A percentile compares a stretch with the other conserved stretches of the same genome.
Conservation (phyloP, 2,329 filamentous ascomycete species). For the Lachnellula arida region DNA sequence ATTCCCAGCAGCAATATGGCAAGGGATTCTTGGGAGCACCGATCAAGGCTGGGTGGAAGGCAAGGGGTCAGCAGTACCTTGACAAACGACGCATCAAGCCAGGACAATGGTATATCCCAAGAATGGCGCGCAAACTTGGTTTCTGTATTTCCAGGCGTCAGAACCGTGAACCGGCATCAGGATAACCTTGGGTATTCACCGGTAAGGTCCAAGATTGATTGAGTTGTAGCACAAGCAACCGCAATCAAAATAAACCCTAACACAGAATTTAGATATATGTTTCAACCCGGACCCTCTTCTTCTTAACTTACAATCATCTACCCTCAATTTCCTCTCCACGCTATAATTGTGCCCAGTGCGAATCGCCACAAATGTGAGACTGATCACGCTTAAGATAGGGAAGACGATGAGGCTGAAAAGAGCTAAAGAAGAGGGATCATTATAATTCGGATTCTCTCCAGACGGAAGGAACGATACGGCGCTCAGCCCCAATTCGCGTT, state of each 20-base stretch:
- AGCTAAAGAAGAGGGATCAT: conserved; percentile 1
- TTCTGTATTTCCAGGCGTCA: background rate
- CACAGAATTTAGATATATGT: background rate
- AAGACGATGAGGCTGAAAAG: conserved; percentile 2
- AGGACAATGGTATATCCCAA: conserved; percentile 4
- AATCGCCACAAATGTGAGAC: conserved; percentile 1
- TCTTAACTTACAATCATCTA: conserved; percentile 5
- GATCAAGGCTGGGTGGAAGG: no score
- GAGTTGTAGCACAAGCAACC: background rate
- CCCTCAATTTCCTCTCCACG: background rate
- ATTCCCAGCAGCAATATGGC: no score
- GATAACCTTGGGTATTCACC: background rate
- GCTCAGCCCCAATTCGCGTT: background rate
- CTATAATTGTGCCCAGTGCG: background rate
- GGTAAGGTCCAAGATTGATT: background rate
- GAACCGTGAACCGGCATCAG: no score
- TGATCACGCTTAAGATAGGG: background rate
- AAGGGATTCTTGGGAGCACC: no score
- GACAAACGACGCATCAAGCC: conserved; percentile 2
- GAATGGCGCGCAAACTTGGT: conserved; percentile 4
- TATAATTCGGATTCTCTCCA: background rate
- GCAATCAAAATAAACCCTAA: conserved; percentile 3
- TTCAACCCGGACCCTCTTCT: background rate
- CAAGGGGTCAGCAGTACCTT: background rate
- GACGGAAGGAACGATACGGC: background rate